Percentiles rank a stretch among this genome's conserved stretches.
These are phyloP conservation scores for Syzygium oleosum DNA, from an alignment of 345 rosid species.

Conservation along the genomic window DNA sequence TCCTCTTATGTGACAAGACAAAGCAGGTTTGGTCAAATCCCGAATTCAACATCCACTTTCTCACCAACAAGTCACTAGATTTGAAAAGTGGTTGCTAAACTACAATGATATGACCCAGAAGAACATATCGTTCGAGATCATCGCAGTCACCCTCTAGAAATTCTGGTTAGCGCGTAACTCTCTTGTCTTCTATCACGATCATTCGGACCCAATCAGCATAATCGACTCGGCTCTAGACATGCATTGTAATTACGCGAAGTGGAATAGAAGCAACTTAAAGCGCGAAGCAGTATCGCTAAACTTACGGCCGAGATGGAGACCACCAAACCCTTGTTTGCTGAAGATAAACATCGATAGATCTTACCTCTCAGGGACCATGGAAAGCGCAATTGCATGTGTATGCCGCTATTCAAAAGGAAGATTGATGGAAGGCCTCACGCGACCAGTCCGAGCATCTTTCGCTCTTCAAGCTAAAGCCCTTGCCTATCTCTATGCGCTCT, in stretches of 20 bases:
- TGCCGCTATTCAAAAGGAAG: not conserved
- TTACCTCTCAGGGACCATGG: not conserved
- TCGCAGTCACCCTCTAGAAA: not conserved
- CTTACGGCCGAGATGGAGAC: not conserved
- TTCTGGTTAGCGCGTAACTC: not conserved
- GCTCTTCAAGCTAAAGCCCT: not conserved
- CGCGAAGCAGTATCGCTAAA: not conserved
- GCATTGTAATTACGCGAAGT: not conserved
- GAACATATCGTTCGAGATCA: not conserved
- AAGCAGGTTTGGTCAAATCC: not conserved
- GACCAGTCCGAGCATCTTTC: not conserved
- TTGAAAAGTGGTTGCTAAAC: not conserved
- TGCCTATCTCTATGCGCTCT: not conserved
- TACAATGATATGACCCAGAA: not conserved
- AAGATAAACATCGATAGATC: not conserved
- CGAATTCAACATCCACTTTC: not conserved
- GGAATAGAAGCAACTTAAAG: not conserved
- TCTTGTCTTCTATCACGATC: not conserved
- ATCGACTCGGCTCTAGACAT: not conserved
- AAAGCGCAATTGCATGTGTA: not conserved
- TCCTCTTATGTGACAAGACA: not conserved
- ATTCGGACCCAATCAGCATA: not conserved
- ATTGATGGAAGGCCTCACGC: not conserved
- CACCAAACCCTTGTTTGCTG: accelerated
- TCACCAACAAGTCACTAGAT: not conserved